Base-by-base conservation (phyloP, 2,329 filamentous ascomycete genomes). In the Thielaviopsis populi region DNA sequence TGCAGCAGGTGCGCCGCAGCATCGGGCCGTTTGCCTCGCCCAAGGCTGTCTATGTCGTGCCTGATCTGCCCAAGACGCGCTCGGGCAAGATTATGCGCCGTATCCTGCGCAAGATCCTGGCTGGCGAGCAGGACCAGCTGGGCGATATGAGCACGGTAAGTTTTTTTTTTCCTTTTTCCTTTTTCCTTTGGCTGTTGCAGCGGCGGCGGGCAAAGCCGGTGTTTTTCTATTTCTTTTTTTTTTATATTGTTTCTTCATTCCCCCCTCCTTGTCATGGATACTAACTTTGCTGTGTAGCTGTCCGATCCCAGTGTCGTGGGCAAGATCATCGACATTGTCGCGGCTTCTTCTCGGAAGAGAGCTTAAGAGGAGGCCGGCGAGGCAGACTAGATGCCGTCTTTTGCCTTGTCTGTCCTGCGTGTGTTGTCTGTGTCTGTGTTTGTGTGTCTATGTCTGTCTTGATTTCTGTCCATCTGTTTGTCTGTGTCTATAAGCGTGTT, bases 61-160 rank as follows among this genome's bases (percentile, higher is more conserved):
- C 91, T 2, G 94, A 99, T 73, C 82, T 99, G 68, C 94, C 94
- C 71, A 97, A 99, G 85, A 99, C 94, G 43, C 83, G 94, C 70
- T 95, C 89, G 69, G 94, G 94, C 69, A 99, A 99, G 87, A 99
- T 99, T 72, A 99, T 99, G 94, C 84, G 94, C 68, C 86, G 94
- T 68, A 95, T 99, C 72, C 77, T 99, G 78, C 83, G 94, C 71
- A 99, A 99, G 89, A 95, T 99, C 72, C 77, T 99, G 69, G 91
- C 91, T 17, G 92, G 92, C 42, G 94, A 99, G 79, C 92, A 96
- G 76, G 94, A 99, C 74, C 91, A 95, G 76, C 80, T 99, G 63
- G 94, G 94, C 70, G 94, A 99, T 72, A 95, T 81, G 42, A 89
- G 88, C 22, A 97, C 94, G 69, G 82, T 97, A 62, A 94, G 90